These are phyloP conservation scores for Zoysia pacifica DNA, from an alignment of 176 grass and related monocot genomes.

Conservation along the genomic window DNA sequence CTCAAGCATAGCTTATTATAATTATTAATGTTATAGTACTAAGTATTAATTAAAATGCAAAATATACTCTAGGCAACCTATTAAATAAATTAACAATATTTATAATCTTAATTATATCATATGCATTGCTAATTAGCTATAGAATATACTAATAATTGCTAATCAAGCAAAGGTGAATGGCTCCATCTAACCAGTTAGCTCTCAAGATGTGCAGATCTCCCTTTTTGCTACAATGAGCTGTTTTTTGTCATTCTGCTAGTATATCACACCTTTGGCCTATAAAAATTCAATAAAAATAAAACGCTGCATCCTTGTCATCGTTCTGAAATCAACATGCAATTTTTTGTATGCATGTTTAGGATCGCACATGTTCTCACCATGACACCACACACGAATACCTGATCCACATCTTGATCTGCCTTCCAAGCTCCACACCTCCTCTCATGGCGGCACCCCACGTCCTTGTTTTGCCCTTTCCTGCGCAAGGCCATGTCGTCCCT, in stretches of 20 bases:
- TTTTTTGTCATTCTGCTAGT: neutral
- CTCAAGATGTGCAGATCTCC: too few relatives aligned
- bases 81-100: too few relatives aligned
- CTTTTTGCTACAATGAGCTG: too few relatives aligned
- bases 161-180: too few relatives aligned
- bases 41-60: too few relatives aligned
- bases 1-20: too few relatives aligned
- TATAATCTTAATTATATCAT: too few relatives aligned
- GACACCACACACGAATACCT: neutral
- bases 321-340: neutral
- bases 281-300: neutral
- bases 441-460: conserved; percentile 16
- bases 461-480: conserved; percentile 13
- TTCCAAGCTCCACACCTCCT: neutral
- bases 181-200: too few relatives aligned
- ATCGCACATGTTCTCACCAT: neutral
- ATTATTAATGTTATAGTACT: too few relatives aligned
- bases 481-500: conserved; percentile 55
- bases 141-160: too few relatives aligned
- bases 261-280: neutral
- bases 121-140: too few relatives aligned
- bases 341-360: neutral
- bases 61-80: too few relatives aligned
- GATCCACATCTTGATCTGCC: neutral
- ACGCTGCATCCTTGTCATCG: neutral